phyloP scores from a whole-genome alignment of 495 filamentous ascomycete species.

The Penicillium odoratum region DNA sequence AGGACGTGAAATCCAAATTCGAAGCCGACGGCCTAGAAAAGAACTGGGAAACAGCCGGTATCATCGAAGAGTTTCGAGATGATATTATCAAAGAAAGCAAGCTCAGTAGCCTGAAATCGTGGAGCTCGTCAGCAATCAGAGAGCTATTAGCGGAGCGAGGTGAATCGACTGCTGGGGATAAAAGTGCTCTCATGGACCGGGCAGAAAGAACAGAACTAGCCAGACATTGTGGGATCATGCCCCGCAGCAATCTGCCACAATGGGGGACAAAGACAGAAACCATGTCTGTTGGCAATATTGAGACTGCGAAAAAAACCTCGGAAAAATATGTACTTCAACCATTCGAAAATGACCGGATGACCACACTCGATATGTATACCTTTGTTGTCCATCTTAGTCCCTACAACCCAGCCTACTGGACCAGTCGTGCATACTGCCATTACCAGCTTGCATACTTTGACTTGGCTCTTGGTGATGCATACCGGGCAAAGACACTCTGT shows the following conservation, averaged over 20 bases:
- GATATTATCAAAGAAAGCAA: conserved; percentile 2
- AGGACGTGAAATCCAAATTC: conserved; percentile 7
- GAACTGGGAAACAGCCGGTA: not conserved
- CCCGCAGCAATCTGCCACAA: conserved; percentile 20
- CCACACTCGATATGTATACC: conserved; percentile 38
- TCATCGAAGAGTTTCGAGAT: not conserved
- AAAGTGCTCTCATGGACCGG: not conserved
- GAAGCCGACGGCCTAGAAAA: conserved; percentile 1
- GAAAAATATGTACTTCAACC: conserved; percentile 15
- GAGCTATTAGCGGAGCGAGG: conserved; percentile 4
- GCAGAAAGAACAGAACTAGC: conserved; percentile 11
- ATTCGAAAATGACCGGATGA: conserved; percentile 6
- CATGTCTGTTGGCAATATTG: not conserved
- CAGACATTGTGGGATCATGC: conserved; percentile 14
- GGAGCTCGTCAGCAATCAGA: conserved; percentile 4
- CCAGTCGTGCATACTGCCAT: conserved; percentile 68
- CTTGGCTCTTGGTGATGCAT: conserved; percentile 78
- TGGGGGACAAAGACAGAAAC: conserved; percentile 18
- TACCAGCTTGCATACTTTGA: conserved; percentile 75
- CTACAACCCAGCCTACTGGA: conserved; percentile 70
- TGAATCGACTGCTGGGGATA: not conserved
- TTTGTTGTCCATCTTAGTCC: conserved; percentile 46
- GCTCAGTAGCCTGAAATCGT: not conserved
- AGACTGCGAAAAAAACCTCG: too few relatives aligned
- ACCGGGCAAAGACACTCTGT: conserved; percentile 70